A percentile compares a stretch with the other conserved stretches of the same genome.
phyloP scores from a whole-genome alignment of 2,329 filamentous ascomycete genomes.

The Ceratocystis variospora region DNA sequence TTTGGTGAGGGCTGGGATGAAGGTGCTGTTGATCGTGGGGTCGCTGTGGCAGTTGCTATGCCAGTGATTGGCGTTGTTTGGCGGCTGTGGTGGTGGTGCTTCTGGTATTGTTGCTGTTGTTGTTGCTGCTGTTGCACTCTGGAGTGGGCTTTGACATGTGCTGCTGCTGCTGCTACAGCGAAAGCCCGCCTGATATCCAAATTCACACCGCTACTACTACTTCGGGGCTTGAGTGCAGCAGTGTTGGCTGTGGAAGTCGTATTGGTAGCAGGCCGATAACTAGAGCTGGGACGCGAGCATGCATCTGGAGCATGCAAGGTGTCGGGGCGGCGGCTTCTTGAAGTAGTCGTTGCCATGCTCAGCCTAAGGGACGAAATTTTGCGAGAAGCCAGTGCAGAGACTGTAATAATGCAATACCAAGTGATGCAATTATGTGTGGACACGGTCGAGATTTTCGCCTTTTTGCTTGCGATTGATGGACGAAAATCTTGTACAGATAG shows the following conservation, averaged over 20 bases:
- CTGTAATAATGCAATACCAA: not conserved
- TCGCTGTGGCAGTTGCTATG: not conserved
- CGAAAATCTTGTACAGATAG: not conserved
- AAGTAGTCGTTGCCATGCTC: constrained; percentile 15
- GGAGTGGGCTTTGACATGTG: constrained; percentile 9
- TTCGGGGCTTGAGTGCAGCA: constrained; percentile 11
- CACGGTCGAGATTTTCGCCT: not conserved
- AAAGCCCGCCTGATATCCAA: constrained; percentile 18
- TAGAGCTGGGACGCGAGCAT: constrained; percentile 13
- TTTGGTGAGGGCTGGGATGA: not conserved
- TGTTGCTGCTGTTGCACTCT: not conserved
- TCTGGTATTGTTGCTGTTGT: not conserved
- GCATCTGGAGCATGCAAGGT: constrained; percentile 14
- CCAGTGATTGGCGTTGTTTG: not conserved
- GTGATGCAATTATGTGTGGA: not conserved
- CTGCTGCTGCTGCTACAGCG: constrained; percentile 11
- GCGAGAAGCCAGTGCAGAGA: not conserved
- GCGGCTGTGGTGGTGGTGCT: constrained; percentile 1
- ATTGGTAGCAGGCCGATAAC: not conserved
- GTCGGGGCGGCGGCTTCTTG: constrained; percentile 8
- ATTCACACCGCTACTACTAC: constrained; percentile 12
- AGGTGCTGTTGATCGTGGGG: not conserved
- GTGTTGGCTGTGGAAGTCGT: not conserved
- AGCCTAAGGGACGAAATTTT: not conserved
- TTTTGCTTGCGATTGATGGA: not conserved